Conservation (phyloP, 179 eudicot species). For the Vitellaria paradoxa region DNA sequence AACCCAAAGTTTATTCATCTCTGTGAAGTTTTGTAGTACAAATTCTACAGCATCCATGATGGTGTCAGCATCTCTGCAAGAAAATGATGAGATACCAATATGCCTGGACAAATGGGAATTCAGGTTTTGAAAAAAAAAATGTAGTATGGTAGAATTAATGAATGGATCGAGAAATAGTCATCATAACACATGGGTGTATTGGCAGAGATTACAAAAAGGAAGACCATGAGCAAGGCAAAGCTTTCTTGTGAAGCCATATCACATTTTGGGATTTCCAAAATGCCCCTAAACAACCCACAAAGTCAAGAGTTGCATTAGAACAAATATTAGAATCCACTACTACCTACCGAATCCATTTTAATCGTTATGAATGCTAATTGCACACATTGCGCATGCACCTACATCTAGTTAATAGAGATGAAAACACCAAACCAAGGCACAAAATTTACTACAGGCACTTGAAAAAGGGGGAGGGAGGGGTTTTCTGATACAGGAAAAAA, state of each 20-base stretch:
- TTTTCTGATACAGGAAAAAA: background rate
- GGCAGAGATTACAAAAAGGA: no score
- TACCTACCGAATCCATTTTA: no score
- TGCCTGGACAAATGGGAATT: background rate
- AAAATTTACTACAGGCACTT: background rate
- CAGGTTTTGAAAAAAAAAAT: background rate
- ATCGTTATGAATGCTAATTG: no score
- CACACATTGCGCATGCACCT: no score
- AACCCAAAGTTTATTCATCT: slow-evolving; percentile 99
- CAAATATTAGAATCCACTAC: no score
- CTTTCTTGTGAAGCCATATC: no score
- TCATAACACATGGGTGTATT: no score
- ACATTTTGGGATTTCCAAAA: no score
- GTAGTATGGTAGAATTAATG: no score
- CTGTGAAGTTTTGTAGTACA: slow-evolving; percentile 92
- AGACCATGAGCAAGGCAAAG: no score
- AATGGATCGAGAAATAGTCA: background rate
- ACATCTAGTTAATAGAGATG: background rate
- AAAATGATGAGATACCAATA: slow-evolving; percentile 5
- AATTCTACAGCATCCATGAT: slow-evolving; percentile 95
- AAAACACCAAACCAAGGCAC: background rate
- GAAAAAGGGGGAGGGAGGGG: background rate
- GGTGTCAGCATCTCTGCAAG: slow-evolving; percentile 72
- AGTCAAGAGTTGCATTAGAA: no score
- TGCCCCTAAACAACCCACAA: no score